phyloP scores from a whole-genome alignment of 1,139 yeast genomes.

The Debaryomyces singareniensis region DNA sequence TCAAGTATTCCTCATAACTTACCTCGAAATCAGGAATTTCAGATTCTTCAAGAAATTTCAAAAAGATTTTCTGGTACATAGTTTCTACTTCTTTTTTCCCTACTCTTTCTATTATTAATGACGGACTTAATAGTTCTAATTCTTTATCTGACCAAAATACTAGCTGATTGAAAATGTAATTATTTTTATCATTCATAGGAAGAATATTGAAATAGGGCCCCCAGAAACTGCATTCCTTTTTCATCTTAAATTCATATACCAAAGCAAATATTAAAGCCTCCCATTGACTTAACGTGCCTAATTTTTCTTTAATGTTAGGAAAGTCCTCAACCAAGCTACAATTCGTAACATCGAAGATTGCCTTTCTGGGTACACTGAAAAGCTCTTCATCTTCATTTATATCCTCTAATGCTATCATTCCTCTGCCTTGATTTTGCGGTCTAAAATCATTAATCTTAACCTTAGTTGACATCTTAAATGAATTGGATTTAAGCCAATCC shows the following conservation, averaged over 20 bases:
- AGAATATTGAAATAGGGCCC: constrained; percentile 61
- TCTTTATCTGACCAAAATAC: constrained; percentile 72
- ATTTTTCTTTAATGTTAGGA: constrained; percentile 24
- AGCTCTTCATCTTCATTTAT: constrained; percentile 55
- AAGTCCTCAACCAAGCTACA: constrained; percentile 36
- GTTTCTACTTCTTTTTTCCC: constrained; percentile 65
- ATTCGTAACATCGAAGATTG: constrained; percentile 53
- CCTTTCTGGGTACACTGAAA: constrained; percentile 60
- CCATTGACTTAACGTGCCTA: constrained; percentile 61
- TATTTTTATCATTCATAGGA: constrained; percentile 39
- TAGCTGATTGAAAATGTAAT: constrained; percentile 52
- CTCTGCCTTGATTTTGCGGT: constrained; percentile 62
- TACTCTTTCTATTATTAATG: constrained; percentile 60
- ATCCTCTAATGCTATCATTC: constrained; percentile 59
- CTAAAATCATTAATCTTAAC: constrained; percentile 58
- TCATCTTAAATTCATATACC: constrained; percentile 46
- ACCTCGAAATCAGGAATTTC: constrained; percentile 22
- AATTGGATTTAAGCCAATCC: constrained; percentile 47
- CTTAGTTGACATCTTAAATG: constrained; percentile 47
- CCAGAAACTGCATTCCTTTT: constrained; percentile 52
- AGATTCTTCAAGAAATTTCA: constrained; percentile 14
- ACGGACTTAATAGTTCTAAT: constrained; percentile 53
- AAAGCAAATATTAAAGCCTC: constrained; percentile 64
- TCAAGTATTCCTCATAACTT: constrained; percentile 54
- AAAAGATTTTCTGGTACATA: constrained; percentile 38